Conservation (phyloP, 2,329 filamentous ascomycete species). For the Tolypocladium nubicola region DNA sequence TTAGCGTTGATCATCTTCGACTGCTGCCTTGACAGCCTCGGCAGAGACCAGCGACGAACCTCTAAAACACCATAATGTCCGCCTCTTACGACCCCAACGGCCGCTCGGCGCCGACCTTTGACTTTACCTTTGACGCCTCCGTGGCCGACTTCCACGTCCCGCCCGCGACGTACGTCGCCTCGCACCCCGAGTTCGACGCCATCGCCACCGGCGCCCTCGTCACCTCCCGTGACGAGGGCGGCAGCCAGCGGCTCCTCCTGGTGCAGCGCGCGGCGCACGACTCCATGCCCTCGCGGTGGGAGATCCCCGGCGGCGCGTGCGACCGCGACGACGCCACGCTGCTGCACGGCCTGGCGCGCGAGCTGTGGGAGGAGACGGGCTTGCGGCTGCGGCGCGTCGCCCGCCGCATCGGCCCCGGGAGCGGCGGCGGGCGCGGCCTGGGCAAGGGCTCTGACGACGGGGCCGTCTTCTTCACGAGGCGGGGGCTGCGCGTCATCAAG, state of each 20-base stretch:
- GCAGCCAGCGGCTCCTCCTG: conserved; percentile 9
- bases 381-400: conserved; percentile 14
- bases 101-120: not conserved
- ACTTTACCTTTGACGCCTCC: conserved; percentile 3
- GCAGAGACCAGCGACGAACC: not conserved
- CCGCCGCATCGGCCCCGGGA: conserved; percentile 3
- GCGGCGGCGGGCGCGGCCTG: too few relatives aligned
- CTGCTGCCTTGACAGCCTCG: not conserved
- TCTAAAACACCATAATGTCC: not conserved
- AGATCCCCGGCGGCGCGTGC: conserved; percentile 29
- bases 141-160: conserved; percentile 2
- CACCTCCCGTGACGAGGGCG: conserved; percentile 7
- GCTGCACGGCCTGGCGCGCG: conserved; percentile 25
- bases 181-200: conserved; percentile 6
- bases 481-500: conserved; percentile 1
- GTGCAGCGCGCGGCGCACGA: conserved; percentile 27
- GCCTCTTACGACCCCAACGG: not conserved
- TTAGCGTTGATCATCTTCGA: not conserved
- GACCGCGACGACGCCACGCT: conserved; percentile 25
- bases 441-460: not conserved
- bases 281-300: conserved; percentile 28
- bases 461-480: not conserved
- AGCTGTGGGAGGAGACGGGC: conserved; percentile 31
- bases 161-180: not conserved
- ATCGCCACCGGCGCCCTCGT: conserved; percentile 16